phyloP scores from a whole-genome alignment of 2,329 filamentous ascomycete species.

The Fusarium sp. region DNA sequence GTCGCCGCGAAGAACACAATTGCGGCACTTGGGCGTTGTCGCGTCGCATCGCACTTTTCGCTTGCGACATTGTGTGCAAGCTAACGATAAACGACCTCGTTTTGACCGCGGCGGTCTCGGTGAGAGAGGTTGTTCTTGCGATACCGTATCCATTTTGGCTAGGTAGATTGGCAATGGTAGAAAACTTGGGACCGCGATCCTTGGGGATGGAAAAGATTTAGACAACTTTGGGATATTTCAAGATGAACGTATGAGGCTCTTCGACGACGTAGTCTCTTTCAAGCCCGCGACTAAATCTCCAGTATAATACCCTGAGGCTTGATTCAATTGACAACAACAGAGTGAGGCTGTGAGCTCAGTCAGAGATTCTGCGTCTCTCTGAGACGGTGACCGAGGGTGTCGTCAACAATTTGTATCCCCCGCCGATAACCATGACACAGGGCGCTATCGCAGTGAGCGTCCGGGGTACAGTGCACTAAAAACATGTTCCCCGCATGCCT shows the following conservation, averaged over 20 bases:
- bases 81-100: slow-evolving; percentile 26
- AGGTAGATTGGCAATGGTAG: background rate
- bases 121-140: slow-evolving; percentile 8
- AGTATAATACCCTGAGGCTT: accelerated
- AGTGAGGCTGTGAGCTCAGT: background rate
- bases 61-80: slow-evolving; percentile 34
- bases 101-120: slow-evolving; percentile 25
- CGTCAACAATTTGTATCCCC: slow-evolving; percentile 33
- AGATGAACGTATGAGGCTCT: background rate
- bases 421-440: background rate
- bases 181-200: background rate
- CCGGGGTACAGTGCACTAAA: slow-evolving; percentile 26
- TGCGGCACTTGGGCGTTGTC: slow-evolving; percentile 37
- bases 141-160: background rate
- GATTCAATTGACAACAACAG: background rate
- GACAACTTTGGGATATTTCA: background rate
- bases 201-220: accelerated
- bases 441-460: slow-evolving; percentile 9
- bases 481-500: slow-evolving; percentile 20
- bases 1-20: slow-evolving; percentile 35
- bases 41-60: slow-evolving; percentile 39
- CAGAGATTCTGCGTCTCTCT: background rate
- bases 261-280: background rate
- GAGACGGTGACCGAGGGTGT: slow-evolving; percentile 20
- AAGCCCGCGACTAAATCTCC: background rate